Conservation (phyloP, 306 rosid genomes). For the Malus domestica region DNA sequence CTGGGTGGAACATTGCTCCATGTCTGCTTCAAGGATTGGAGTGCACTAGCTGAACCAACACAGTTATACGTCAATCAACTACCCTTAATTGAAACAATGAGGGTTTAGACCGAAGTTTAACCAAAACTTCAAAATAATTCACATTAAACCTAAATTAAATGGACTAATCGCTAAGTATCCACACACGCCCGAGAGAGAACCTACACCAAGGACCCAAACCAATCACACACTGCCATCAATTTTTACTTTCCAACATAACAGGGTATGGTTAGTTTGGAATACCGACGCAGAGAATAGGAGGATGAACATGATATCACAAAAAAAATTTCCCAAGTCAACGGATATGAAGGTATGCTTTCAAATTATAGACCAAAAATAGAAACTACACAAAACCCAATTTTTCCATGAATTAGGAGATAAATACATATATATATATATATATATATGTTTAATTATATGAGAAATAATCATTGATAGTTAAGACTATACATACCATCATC, state of each 20-base stretch:
- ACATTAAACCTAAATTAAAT: neutral
- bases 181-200: neutral
- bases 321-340: neutral
- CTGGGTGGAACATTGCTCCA: slow-evolving; percentile 77
- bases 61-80: neutral
- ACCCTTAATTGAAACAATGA: neutral
- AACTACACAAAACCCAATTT: neutral
- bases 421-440: neutral
- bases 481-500: slow-evolving; percentile 44
- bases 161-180: neutral
- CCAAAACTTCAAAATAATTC: neutral
- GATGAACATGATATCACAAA: neutral
- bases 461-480: too few species aligned
- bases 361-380: neutral
- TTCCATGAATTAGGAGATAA: neutral
- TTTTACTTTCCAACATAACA: too few species aligned
- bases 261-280: too few species aligned
- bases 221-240: too few species aligned
- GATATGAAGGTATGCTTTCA: neutral
- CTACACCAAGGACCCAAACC: too few species aligned
- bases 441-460: neutral
- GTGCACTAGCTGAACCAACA: slow-evolving; percentile 46
- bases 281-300: neutral
- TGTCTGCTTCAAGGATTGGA: slow-evolving; percentile 45
- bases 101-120: neutral